Evolutionary conservation across 2,329 filamentous ascomycete species (phyloP).

Genomic region (Calonectria ilicicola): DNA sequence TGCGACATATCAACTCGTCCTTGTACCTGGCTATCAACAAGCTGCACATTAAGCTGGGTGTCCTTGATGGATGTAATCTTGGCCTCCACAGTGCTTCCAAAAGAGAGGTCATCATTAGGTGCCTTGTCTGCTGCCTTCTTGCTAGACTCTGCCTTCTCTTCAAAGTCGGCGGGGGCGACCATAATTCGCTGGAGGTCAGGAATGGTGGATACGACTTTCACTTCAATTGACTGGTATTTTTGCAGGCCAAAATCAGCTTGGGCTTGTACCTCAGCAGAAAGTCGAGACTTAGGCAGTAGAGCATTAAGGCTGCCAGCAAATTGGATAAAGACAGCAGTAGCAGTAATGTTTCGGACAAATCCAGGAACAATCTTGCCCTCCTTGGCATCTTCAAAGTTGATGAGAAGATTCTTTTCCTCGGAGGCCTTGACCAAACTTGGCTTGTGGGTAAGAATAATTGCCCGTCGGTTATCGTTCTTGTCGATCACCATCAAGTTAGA

Average conservation of each 20-base stretch:
- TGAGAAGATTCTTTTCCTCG: slow-evolving; percentile 78
- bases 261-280: slow-evolving; percentile 76
- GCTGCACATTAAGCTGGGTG: slow-evolving; percentile 91
- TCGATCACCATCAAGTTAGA: slow-evolving; percentile 87
- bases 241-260: slow-evolving; percentile 83
- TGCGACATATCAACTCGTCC: slow-evolving; percentile 96
- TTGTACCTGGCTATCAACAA: slow-evolving; percentile 79
- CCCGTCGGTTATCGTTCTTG: slow-evolving; percentile 82
- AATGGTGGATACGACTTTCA: slow-evolving; percentile 80
- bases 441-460: slow-evolving; percentile 85
- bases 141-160: slow-evolving; percentile 56
- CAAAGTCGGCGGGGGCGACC: slow-evolving; percentile 62
- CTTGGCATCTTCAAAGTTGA: slow-evolving; percentile 76
- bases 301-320: slow-evolving; percentile 84
- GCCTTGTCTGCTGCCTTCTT: slow-evolving; percentile 48
- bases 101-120: slow-evolving; percentile 71
- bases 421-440: slow-evolving; percentile 82
- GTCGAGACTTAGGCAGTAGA: slow-evolving; percentile 81
- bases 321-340: slow-evolving; percentile 87
- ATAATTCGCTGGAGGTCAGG: slow-evolving; percentile 76
- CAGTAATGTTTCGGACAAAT: slow-evolving; percentile 87
- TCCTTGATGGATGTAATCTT: slow-evolving; percentile 86
- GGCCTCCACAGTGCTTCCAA: slow-evolving; percentile 81
- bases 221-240: slow-evolving; percentile 79
- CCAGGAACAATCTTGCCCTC: slow-evolving; percentile 78